These are phyloP conservation scores for Fusarium hostae DNA, from an alignment of 2,329 filamentous ascomycete genomes.

Conservation along the genomic window DNA sequence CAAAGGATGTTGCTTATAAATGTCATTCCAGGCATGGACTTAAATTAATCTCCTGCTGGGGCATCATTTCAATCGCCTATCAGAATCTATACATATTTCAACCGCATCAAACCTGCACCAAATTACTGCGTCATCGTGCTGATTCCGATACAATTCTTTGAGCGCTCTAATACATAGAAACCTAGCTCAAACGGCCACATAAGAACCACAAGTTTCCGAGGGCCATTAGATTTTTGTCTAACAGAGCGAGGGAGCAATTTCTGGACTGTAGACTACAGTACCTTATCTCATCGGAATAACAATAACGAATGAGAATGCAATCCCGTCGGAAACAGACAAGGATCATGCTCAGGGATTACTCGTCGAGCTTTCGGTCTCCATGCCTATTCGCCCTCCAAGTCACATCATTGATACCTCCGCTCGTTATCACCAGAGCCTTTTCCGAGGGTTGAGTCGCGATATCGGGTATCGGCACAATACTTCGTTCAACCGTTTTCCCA, in stretches of 20 bases:
- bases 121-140: no score
- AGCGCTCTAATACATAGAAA: no score
- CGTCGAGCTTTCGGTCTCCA: not conserved
- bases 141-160: no score
- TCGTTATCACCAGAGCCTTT: not conserved
- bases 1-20: rapidly evolving
- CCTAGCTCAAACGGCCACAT: no score
- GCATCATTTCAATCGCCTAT: not conserved
- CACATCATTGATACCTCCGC: not conserved
- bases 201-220: no score
- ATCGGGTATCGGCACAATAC: not conserved
- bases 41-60: rapidly evolving
- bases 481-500: not conserved
- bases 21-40: not conserved
- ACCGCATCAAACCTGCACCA: no score
- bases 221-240: no score
- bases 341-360: not conserved
- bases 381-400: not conserved
- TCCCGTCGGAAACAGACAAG: not conserved
- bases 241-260: not conserved
- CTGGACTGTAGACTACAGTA: not conserved
- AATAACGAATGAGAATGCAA: not conserved
- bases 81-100: no score
- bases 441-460: not conserved
- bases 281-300: no score